Evolutionary conservation across 1,139 yeast genomes (phyloP).

Genomic region (Ashbya aceris): DNA sequence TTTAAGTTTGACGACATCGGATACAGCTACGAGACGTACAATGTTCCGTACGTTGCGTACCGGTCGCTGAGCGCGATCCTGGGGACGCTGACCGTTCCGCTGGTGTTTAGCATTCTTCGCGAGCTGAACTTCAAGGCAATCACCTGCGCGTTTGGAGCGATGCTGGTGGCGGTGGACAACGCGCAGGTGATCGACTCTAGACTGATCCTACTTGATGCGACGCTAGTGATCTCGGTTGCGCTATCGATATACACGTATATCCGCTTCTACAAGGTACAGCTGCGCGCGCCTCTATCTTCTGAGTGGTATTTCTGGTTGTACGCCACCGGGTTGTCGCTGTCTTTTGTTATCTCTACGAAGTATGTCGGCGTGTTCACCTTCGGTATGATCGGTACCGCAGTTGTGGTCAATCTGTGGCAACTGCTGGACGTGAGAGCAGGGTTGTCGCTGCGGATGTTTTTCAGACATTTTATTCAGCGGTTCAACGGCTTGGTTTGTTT

Average conservation of each 20-base stretch:
- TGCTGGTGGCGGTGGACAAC: slow-evolving; percentile 75
- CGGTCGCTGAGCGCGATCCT: slow-evolving; percentile 74
- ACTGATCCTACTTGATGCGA: slow-evolving; percentile 83
- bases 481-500: slow-evolving; percentile 61
- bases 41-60: slow-evolving; percentile 85
- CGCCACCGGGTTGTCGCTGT: slow-evolving; percentile 73
- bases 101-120: slow-evolving; percentile 73
- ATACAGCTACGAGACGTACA: slow-evolving; percentile 60
- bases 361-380: slow-evolving; percentile 93
- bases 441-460: slow-evolving; percentile 46
- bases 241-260: slow-evolving; percentile 69
- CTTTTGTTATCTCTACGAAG: slow-evolving; percentile 88
- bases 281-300: slow-evolving; percentile 47
- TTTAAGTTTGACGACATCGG: slow-evolving; percentile 92
- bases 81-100: slow-evolving; percentile 75
- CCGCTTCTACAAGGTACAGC: slow-evolving; percentile 65
- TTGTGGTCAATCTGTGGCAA: slow-evolving; percentile 76
- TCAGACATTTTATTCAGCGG: slow-evolving; percentile 71
- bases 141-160: slow-evolving; percentile 74
- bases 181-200: slow-evolving; percentile 91
- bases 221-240: slow-evolving; percentile 75
- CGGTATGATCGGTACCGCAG: slow-evolving; percentile 79
- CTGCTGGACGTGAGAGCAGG: slow-evolving; percentile 68
- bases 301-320: slow-evolving; percentile 86
- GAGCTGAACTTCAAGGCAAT: slow-evolving; percentile 72